Evolutionary conservation across 108 stramenopile species (phyloP).

Genomic region (Cyclostephanos invisitatus): DNA sequence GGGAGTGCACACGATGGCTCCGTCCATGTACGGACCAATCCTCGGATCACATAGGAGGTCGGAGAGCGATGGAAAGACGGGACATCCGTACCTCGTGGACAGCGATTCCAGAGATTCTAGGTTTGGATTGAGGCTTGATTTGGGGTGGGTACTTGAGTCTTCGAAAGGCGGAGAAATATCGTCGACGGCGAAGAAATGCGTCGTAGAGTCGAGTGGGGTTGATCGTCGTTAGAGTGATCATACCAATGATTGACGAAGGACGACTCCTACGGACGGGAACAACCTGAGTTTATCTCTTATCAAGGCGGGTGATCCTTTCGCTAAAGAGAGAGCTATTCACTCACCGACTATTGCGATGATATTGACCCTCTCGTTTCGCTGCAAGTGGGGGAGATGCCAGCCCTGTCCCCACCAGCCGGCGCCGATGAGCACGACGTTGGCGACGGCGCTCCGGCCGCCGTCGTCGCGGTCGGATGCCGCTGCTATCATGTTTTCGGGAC

Average conservation of each 20-base stretch:
- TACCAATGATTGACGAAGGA: neutral
- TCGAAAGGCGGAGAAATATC: neutral
- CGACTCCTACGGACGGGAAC: too few relatives aligned
- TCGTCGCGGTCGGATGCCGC: neutral
- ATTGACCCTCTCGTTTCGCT: conserved; percentile 44
- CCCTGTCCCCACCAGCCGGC: conserved; percentile 72
- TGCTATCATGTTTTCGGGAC: neutral
- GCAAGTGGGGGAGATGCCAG: conserved; percentile 72
- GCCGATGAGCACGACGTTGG: conserved; percentile 69
- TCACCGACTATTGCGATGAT: conserved; percentile 66
- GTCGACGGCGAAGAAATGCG: neutral
- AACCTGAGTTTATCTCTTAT: too few relatives aligned
- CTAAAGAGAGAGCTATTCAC: neutral
- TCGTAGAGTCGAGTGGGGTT: neutral
- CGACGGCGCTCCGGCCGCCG: conserved; percentile 1
- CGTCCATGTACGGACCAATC: conserved; percentile 52
- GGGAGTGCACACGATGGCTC: conserved; percentile 64
- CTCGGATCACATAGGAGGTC: conserved; percentile 45
- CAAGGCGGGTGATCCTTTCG: neutral
- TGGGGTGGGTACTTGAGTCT: conserved; percentile 43
- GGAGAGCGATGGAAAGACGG: conserved; percentile 46
- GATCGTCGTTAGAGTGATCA: neutral
- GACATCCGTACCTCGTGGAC: conserved; percentile 48
- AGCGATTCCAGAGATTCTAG: conserved; percentile 53
- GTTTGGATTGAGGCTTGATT: conserved; percentile 55